Conservation (phyloP, 2,329 filamentous ascomycete genomes). For the Penicillium freii region DNA sequence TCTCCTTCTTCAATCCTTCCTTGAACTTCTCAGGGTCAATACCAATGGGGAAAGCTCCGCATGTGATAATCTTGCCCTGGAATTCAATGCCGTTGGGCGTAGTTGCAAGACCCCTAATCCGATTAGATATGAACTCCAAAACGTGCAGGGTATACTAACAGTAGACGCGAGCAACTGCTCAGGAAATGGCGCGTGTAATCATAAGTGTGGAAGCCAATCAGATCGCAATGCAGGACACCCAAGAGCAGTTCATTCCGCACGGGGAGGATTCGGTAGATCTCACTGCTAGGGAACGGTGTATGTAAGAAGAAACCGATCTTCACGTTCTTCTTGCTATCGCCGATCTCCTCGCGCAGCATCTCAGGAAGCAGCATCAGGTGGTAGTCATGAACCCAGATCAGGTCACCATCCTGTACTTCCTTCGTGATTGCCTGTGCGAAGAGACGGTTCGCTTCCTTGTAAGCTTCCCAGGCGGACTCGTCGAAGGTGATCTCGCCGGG, state of each 20-base stretch:
- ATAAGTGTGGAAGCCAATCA: conserved; percentile 98
- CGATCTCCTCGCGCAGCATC: conserved; percentile 90
- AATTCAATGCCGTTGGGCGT: conserved; percentile 93
- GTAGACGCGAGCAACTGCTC: conserved; percentile 91
- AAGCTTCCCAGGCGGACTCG: conserved; percentile 89
- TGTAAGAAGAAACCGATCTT: conserved; percentile 99
- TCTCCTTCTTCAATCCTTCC: conserved; percentile 79
- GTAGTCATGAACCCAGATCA: conserved; percentile 99
- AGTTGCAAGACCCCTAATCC: conserved; percentile 54
- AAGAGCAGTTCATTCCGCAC: conserved; percentile 85
- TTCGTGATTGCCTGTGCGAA: conserved; percentile 86
- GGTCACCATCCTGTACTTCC: conserved; percentile 86
- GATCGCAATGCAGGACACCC: conserved; percentile 86
- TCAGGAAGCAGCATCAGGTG: conserved; percentile 95
- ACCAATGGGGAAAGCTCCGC: conserved; percentile 94
- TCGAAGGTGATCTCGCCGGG: conserved; percentile 98
- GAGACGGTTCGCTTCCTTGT: conserved; percentile 85
- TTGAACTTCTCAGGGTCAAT: conserved; percentile 97
- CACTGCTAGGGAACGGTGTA: conserved; percentile 93
- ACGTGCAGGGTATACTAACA: conserved; percentile 52
- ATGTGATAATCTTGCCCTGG: conserved; percentile 80
- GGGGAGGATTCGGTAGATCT: conserved; percentile 93
- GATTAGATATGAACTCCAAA: conserved; percentile 4
- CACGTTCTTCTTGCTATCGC: conserved; percentile 77
- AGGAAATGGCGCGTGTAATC: conserved; percentile 98